Evolutionary conservation across 1,284 basidiomycete species (phyloP), one percentile per base, ranked within the genome.

Genomic region (Melampsora americana): DNA sequence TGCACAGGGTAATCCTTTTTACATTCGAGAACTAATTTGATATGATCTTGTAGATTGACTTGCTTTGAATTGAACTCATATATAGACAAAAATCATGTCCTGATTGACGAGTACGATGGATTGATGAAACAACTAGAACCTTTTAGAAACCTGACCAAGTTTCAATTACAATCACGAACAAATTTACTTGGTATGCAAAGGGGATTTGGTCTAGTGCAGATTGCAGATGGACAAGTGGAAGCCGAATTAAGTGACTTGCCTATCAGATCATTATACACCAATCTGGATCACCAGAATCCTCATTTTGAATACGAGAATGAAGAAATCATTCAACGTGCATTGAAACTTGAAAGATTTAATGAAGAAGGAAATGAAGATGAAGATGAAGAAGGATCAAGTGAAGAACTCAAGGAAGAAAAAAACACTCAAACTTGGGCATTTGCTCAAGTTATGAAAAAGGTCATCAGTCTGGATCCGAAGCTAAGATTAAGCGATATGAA

Each of bases 381-480:
- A 1, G 42, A 44, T 1, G 42, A 44, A 44, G 42, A 1, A 44
- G 42, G 42, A 16, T 11, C 14, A 14, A 44, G 42, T 12, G 42
- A 44, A 44, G 42, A 44, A 44, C 42, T 48, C 16, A 71, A 71
- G 26, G 56, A 61, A 71, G 26, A 48, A n/a, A 30, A 32, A 28
- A 59, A 64, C 23, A 71, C 69, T 28, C 69, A 71, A 64, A 71
- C 69, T 30, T 71, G 69, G 69, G 44, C 44, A 3, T 71, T 71
- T 35, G 61, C 69, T 14, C 50, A 71, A 59, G 42, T 71, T 11
- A 71, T 71, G 60, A 53, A 71, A 48, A 62, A 71, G 23, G 53
- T 71, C 23, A 30, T 35, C 16, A 35, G 60, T 5, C 60, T 42
- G 3, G 69, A 71, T 62, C 69, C 69, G 1, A 50, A 42, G 26